phyloP scores from a whole-genome alignment of 1,284 basidiomycete species.

The Sanghuangporus weigelae region DNA sequence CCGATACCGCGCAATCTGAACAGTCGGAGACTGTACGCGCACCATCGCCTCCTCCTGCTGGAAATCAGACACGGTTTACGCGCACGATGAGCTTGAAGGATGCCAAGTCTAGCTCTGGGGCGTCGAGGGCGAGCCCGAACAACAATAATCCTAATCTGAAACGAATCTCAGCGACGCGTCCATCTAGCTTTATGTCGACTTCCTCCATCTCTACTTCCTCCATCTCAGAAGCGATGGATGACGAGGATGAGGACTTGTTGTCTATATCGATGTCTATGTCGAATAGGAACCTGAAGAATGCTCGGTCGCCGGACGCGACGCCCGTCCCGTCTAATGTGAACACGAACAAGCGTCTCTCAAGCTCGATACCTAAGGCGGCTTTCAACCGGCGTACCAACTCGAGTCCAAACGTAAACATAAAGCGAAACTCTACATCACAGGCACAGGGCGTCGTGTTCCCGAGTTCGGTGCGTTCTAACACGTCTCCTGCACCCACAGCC shows the following conservation, averaged over 20 bases:
- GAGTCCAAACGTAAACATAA: no score
- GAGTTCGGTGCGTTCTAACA: not conserved
- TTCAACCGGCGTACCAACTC: slow-evolving; percentile 6
- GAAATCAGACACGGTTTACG: not conserved
- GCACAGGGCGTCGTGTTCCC: not conserved
- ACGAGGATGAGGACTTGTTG: not conserved
- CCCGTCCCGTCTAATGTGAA: slow-evolving; percentile 17
- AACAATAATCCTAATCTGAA: not conserved
- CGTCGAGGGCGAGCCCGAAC: not conserved
- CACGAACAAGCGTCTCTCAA: slow-evolving; percentile 19
- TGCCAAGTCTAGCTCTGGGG: not conserved
- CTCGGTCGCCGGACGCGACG: slow-evolving; percentile 23
- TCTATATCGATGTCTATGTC: not conserved
- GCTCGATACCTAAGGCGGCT: slow-evolving; percentile 18
- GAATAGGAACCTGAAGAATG: not conserved
- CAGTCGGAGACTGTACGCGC: slow-evolving; percentile 2
- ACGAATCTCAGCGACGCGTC: not conserved
- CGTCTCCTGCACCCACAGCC: not conserved
- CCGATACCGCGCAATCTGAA: not conserved
- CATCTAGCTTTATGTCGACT: not conserved
- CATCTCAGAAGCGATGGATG: not conserved
- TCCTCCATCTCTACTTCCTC: not conserved
- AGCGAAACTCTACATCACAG: not conserved
- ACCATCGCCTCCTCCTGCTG: not conserved
- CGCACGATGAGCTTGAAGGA: slow-evolving; percentile 4